phyloP scores from a whole-genome alignment of 116 monocot genomes.

The Phalaenopsis hybrid region DNA sequence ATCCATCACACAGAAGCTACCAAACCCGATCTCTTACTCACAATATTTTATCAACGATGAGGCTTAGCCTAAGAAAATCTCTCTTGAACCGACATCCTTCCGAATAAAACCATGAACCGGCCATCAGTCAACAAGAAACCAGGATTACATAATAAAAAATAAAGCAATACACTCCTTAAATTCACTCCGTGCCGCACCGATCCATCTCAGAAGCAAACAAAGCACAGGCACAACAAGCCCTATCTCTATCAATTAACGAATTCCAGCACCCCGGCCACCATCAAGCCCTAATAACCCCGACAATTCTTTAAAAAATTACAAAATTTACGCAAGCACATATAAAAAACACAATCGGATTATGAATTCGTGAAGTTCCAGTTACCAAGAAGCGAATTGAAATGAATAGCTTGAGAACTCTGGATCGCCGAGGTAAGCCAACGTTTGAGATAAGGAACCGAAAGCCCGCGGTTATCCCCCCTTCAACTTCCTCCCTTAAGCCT shows the following conservation, averaged over 20 bases:
- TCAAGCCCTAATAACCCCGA: not conserved
- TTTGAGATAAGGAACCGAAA: not conserved
- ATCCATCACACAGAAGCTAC: too few relatives aligned
- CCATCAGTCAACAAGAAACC: not conserved
- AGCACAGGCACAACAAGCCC: not conserved
- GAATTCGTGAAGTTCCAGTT: not conserved
- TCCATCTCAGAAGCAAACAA: not conserved
- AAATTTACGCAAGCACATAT: not conserved
- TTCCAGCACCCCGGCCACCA: not conserved
- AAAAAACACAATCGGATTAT: not conserved
- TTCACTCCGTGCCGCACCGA: not conserved
- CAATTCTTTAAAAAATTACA: not conserved
- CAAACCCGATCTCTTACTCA: not conserved
- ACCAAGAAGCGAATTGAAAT: constrained; percentile 3
- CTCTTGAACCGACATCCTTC: not conserved
- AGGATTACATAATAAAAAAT: not conserved
- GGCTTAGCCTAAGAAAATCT: not conserved
- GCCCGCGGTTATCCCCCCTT: not conserved
- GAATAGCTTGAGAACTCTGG: not conserved
- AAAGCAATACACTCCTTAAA: not conserved
- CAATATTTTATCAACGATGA: not conserved
- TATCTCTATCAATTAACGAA: not conserved
- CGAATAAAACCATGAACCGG: not conserved
- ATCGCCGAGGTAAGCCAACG: not conserved
- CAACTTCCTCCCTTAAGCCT: too few relatives aligned